Percentiles rank a stretch among this genome's conserved stretches.
These are phyloP conservation scores for Erigeron canadensis DNA, from an alignment of 129 eudicot genomes.

Conservation along the genomic window DNA sequence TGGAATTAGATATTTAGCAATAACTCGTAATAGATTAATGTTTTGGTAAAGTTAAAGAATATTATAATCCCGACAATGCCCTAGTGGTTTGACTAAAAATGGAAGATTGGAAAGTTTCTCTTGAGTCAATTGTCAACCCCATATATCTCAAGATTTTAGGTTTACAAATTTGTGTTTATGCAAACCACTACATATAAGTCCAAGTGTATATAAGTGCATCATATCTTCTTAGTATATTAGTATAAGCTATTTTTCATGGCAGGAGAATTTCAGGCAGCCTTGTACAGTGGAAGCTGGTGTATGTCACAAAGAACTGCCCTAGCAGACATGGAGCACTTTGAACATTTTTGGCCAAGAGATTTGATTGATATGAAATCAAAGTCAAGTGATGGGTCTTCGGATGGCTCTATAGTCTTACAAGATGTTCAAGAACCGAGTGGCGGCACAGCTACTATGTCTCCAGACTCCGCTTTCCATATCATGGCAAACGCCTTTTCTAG, in stretches of 20 bases:
- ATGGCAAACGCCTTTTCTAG: background rate
- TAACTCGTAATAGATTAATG: too few relatives aligned
- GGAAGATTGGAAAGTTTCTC: background rate
- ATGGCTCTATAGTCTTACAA: slow-evolving; percentile 27
- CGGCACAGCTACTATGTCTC: slow-evolving; percentile 9
- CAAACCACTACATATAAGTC: slow-evolving; percentile 27
- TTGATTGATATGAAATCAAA: slow-evolving; percentile 24
- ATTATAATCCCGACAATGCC: slow-evolving; percentile 23
- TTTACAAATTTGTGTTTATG: slow-evolving; percentile 21
- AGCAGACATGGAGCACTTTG: slow-evolving; percentile 24
- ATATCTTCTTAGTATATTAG: background rate
- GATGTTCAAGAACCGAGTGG: slow-evolving; percentile 9
- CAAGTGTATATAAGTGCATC: slow-evolving; percentile 15
- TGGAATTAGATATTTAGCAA: too few relatives aligned
- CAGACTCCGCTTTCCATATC: slow-evolving; percentile 22
- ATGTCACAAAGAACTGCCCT: slow-evolving; percentile 22
- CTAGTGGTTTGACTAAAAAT: slow-evolving; percentile 32
- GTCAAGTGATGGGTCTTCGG: slow-evolving; percentile 24
- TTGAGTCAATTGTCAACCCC: slow-evolving; percentile 27
- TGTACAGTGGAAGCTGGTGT: slow-evolving; percentile 28
- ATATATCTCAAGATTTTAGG: slow-evolving; percentile 9
- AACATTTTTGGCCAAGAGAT: slow-evolving; percentile 23
- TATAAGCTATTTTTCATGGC: slow-evolving; percentile 21
- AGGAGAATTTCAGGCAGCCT: slow-evolving; percentile 31
- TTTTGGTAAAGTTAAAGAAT: slow-evolving; percentile 19